Base-by-base conservation (phyloP, 495 filamentous ascomycete species). In the Melanomma pulvis-pyrius region DNA sequence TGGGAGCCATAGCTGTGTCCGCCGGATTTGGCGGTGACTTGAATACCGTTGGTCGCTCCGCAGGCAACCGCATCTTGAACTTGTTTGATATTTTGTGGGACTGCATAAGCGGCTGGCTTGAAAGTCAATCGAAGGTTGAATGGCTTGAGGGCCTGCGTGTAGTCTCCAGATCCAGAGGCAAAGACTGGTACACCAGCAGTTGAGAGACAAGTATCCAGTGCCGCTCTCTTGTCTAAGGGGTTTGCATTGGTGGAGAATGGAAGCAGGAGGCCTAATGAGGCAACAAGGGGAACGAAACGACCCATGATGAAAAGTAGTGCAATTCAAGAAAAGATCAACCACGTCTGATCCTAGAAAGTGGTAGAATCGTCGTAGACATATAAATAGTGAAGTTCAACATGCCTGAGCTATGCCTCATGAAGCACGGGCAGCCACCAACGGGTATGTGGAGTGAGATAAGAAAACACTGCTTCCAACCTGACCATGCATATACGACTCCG, bases 1-100 rank as follows among this genome's bases (percentile, higher is more conserved):
- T 83, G 82, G 7, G 84, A 86, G 1, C 78, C 86, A 76, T 88
- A 91, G 22, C 87, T 90, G 71, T 92, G 90, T 0, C 90, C 90
- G 12, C 90, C 90, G 30, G 84, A 85, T 68, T 82, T 85, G 11
- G 89, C 79, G 65, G 90, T 88, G 22, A 92, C 87, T 67, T 87
- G 87, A 67, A 85, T 74, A 36, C 74, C 77, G 58, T 80, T 75
- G 2, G 74, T 68, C 0, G 73, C 76, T 0, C 88, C 88, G 65
- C 88, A 91, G 58, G 78, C 79, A 12, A 91, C 79, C 2, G 86
- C 79, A 24, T 72, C 78, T 0, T 86, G 80, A 13, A 92, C 82
- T 50, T 92, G 81, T 12, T 83, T 61, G 1, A 82, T 69, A 0
- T 79, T 84, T 13, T 79, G 70, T 0, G 90, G 90, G 13, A 86